Evolutionary conservation across 2,329 filamentous ascomycete species (phyloP), one percentile per base, ranked within the genome.

Genomic region (Exophiala sideris): DNA sequence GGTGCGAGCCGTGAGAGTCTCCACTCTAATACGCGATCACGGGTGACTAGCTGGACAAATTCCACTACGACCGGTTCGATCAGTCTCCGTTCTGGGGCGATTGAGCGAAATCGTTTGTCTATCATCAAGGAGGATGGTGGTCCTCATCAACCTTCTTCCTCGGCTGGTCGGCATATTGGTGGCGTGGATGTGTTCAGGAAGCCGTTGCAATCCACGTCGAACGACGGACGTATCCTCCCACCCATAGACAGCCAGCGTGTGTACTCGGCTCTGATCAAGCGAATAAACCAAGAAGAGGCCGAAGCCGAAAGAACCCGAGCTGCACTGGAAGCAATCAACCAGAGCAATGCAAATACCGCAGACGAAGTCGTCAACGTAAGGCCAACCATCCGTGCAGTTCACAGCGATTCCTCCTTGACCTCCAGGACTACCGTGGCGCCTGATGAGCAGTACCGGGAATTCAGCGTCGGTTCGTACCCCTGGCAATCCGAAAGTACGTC

Each of bases 21-120:
- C 10, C 54, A 54, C 41, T 61, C 54, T 18, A 60, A 62, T 39
- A 50, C 54, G 32, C 62, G 57, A 32, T 77, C 75, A 32, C 72
- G 75, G 24, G 73, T 75, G n/a, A 76, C 73, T 11, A 78, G 75
- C 59, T 77, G 75, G 75, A 71, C 75, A 34, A 68, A 77, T 56
- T 76, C 75, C 3, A 76, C 71, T 38, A 58, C 50, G 2, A 67
- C 66, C n/a, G 66, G 67, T 41, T 76, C 73, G 4, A 61, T 73
- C 24, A 66, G 66, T 9, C 65, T 67, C 18, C 68, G 64, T 16
- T 54, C 57, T 34, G 56, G 49, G 20, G 55, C 63, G 29, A 64
- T 66, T 5, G 67, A 70, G 39, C 65, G 65, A 10, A 70, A 72
- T 50, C 66, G 69, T 8, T 60, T 77, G 18, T 74, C 73, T 10